Evolutionary conservation across 257 asterid species (phyloP), one percentile per base, ranked within the genome.

Genomic region (Capsicum baccatum): DNA sequence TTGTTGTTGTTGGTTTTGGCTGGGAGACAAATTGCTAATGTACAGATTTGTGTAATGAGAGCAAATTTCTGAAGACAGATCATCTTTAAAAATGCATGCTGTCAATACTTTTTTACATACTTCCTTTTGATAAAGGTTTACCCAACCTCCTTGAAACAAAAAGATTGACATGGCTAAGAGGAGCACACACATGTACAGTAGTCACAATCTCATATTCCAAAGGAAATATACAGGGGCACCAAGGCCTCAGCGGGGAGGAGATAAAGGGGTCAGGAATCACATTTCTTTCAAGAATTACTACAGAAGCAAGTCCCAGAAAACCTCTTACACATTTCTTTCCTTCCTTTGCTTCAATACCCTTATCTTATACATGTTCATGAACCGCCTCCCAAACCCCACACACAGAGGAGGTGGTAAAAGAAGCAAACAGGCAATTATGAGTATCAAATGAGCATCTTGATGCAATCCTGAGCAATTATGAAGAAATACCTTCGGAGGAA

Each of bases 401-500:
- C 42, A 21, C 81, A 52, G 54, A 15, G 42, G 80, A 5, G 5
- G 42, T n/a, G 80, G 59, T 59, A 73, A 48, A 73, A 73, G 12
- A 73, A 48, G 80, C 59, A 76, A 50, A 52, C 81, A 76, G 47
- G 81, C 62, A 76, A 76, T 13, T 19, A 50, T 76, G 79, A 76
- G 63, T 76, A 21, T 47, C 63, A 76, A 76, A 76, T 52, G 26
- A 52, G 81, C 58, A 73, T 21, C 81, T 52, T 52, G 63, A 76
- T 50, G 21, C 48, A 50, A 76, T 52, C 13, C 63, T 26, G 21
- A 76, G 60, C 58, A 26, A 76, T 26, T 52, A 76, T 8, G 60
- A 76, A 13, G 63, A 73, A 73, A 14, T 88, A 96, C 99, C 97
- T 92, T 92, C 6, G 99, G 99, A 80, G 99, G 99, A 80, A 88